Conservation (phyloP, 2,329 filamentous ascomycete species). For the Penicillium paneum region DNA sequence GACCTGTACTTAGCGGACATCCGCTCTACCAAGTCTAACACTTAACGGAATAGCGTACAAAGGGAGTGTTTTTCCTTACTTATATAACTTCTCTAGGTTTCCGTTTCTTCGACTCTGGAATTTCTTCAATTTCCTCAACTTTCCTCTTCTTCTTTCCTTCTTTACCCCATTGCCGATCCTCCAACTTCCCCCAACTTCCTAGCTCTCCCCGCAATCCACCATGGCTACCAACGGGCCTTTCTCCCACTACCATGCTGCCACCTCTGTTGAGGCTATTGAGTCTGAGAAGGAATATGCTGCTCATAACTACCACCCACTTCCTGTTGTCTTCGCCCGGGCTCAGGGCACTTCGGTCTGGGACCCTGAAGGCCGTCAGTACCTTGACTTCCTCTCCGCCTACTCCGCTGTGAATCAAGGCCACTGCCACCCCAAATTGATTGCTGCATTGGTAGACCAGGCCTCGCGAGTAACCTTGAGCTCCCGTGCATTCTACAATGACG, state of each 20-base stretch:
- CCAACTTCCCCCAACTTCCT: conserved; percentile 15
- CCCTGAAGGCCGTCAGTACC: conserved; percentile 89
- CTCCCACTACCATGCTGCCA: conserved; percentile 67
- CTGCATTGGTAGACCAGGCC: conserved; percentile 85
- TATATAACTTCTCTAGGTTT: background rate
- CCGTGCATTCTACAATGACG: conserved; percentile 96
- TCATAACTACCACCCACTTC: conserved; percentile 98
- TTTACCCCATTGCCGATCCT: conserved; percentile 11
- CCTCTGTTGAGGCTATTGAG: conserved; percentile 74
- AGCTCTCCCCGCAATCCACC: conserved; percentile 16
- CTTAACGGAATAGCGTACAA: conserved; percentile 34
- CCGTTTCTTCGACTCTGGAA: conserved; percentile 6
- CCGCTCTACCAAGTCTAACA: conserved; percentile 29
- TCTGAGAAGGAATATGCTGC: conserved; percentile 82
- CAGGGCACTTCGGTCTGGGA: conserved; percentile 91
- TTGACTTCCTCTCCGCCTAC: conserved; percentile 98
- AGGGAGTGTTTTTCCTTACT: background rate
- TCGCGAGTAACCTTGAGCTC: conserved; percentile 86
- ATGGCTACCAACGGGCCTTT: conserved; percentile 41
- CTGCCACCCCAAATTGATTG: conserved; percentile 93
- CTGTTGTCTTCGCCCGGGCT: conserved; percentile 85
- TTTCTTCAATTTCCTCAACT: background rate
- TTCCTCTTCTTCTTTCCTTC: background rate
- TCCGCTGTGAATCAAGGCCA: conserved; percentile 97
- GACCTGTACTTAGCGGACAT: conserved; percentile 28